phyloP scores from a whole-genome alignment of 2,329 filamentous ascomycete genomes.

The Penicillium sp. region DNA sequence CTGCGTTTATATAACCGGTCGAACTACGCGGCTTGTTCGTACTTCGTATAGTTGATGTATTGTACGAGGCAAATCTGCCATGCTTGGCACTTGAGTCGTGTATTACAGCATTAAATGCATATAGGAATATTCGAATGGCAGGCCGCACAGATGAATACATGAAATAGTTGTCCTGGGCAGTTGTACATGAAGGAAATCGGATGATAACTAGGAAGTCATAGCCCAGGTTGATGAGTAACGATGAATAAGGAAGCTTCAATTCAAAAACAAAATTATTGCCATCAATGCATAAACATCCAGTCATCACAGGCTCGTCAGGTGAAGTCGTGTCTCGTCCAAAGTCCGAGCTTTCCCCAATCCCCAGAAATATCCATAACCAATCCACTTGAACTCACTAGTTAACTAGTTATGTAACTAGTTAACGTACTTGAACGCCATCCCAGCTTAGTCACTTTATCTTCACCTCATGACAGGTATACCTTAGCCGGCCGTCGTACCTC shows the following conservation, averaged over 20 bases:
- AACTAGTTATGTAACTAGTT: too few species aligned
- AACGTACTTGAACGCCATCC: background rate
- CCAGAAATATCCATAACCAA: background rate
- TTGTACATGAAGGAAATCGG: background rate
- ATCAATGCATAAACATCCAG: background rate
- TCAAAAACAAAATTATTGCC: background rate
- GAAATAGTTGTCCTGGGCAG: background rate
- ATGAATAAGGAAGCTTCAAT: background rate
- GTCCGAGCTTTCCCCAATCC: background rate
- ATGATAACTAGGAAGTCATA: background rate
- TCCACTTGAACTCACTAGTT: background rate
- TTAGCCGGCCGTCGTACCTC: slow-evolving; percentile 44
- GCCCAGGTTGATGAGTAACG: background rate
- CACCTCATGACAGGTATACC: slow-evolving; percentile 38
- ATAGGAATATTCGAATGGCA: background rate
- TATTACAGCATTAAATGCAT: background rate
- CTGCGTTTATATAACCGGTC: background rate
- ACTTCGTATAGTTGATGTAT: background rate
- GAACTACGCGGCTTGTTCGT: background rate
- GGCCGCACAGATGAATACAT: background rate
- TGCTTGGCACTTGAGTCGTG: background rate
- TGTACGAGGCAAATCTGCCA: background rate
- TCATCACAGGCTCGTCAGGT: background rate
- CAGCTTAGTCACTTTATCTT: background rate
- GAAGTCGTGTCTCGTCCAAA: background rate